A percentile compares a stretch with the other conserved stretches of the same genome.
phyloP scores from a whole-genome alignment of 495 filamentous ascomycete species.

The Aspergillus carlsbadensis region DNA sequence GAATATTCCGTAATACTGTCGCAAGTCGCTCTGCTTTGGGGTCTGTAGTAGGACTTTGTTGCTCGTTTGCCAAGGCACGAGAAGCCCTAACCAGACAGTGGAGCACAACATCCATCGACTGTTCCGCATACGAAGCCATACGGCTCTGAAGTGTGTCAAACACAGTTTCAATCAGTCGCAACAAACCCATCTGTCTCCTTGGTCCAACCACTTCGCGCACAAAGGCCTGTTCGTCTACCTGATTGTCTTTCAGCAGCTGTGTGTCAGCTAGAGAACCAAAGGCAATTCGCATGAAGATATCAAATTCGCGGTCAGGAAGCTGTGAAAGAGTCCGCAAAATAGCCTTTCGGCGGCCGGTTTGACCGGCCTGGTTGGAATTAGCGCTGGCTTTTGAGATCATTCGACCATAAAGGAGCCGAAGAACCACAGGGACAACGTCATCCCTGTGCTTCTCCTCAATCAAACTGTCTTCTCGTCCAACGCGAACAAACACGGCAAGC shows the following conservation, averaged over 20 bases:
- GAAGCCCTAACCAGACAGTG: constrained; percentile 77
- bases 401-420: constrained; percentile 86
- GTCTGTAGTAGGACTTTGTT: constrained; percentile 37
- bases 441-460: constrained; percentile 70
- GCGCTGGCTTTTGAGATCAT: constrained; percentile 78
- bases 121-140: constrained; percentile 58
- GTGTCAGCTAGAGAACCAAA: constrained; percentile 66
- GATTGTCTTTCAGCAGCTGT: constrained; percentile 50
- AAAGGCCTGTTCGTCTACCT: constrained; percentile 50
- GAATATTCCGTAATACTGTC: constrained; percentile 65
- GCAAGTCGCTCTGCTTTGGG: constrained; percentile 42
- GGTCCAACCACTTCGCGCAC: constrained; percentile 53
- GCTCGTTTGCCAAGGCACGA: constrained; percentile 48
- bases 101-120: constrained; percentile 70
- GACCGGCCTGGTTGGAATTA: constrained; percentile 46
- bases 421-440: constrained; percentile 77
- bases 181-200: constrained; percentile 80
- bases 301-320: constrained; percentile 64
- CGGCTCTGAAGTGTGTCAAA: constrained; percentile 75
- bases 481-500: constrained; percentile 78
- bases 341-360: constrained; percentile 65
- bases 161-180: constrained; percentile 89
- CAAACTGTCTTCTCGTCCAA: constrained; percentile 64
- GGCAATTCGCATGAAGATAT: constrained; percentile 77
- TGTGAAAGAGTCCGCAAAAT: constrained; percentile 61